A percentile compares a stretch with the other conserved stretches of the same genome.
Evolutionary conservation across 768 basidiomycete genomes (phyloP).

Genomic region (Suillus discolor): DNA sequence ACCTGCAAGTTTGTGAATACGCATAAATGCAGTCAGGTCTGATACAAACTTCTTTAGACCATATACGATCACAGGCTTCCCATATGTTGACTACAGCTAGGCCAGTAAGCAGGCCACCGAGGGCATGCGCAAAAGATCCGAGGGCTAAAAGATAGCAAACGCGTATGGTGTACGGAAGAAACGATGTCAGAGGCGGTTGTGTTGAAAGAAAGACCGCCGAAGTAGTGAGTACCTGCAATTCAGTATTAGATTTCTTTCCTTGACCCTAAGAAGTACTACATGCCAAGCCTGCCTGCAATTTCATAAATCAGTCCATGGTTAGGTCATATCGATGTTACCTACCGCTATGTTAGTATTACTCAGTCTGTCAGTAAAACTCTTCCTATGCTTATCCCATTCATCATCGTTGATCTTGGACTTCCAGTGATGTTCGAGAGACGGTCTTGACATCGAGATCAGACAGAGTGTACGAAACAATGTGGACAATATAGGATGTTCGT

Average conservation of each 20-base stretch:
- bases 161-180: constrained; percentile 3
- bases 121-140: constrained; percentile 9
- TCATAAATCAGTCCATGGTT: background rate
- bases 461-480: constrained; percentile 1
- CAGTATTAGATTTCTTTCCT: background rate
- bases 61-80: constrained; percentile 1
- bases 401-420: background rate
- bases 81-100: constrained; percentile 5
- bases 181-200: background rate
- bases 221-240: constrained; percentile 4
- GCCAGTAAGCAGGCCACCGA: constrained; percentile 3
- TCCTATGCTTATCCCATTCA: constrained; percentile 4
- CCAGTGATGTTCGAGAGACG: constrained; percentile 7
- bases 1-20: background rate
- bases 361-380: background rate
- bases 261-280: background rate
- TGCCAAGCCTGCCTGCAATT: constrained; percentile 3
- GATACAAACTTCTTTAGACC: constrained; percentile 6
- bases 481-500: background rate
- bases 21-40: background rate
- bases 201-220: constrained; percentile 6
- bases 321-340: background rate
- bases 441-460: constrained; percentile 6
- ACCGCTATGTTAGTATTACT: constrained; percentile 3
- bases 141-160: constrained; percentile 2